phyloP scores from a whole-genome alignment of 352 stramenopile genomes.

The Achlya hypogyna region DNA sequence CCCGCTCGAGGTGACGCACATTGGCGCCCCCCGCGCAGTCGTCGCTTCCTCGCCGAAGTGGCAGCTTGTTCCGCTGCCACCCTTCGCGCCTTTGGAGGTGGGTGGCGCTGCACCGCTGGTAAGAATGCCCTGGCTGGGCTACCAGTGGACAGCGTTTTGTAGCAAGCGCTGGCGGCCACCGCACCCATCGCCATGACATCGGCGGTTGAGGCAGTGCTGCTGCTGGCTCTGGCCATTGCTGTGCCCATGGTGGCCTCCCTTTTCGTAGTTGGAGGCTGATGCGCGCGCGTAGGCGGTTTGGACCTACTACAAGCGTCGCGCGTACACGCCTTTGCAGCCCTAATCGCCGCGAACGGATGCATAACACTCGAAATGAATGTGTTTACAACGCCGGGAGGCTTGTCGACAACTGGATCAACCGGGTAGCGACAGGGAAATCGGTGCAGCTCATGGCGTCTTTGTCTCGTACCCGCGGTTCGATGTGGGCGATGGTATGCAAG shows the following conservation, averaged over 20 bases:
- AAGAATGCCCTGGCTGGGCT: background rate
- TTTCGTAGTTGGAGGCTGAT: background rate
- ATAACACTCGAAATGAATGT: background rate
- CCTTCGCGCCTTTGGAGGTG: background rate
- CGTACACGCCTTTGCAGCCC: background rate
- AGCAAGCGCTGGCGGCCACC: background rate
- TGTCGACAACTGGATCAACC: background rate
- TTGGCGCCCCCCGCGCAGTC: background rate
- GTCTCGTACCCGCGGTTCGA: background rate
- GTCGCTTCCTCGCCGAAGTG: background rate
- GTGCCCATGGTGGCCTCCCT: background rate
- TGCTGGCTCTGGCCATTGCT: background rate
- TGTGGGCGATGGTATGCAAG: background rate
- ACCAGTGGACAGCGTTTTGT: too few relatives aligned
- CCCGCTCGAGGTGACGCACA: background rate
- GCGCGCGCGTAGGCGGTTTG: background rate
- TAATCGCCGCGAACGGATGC: background rate
- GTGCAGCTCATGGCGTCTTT: background rate
- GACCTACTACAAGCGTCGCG: slow-evolving; percentile 2
- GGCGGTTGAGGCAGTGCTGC: background rate
- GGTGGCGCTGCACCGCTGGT: background rate
- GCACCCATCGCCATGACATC: too few relatives aligned
- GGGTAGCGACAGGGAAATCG: background rate
- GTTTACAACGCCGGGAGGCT: slow-evolving; percentile 12
- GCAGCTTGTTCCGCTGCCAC: background rate